Evolutionary conservation across 208 protist genomes (phyloP), one percentile per base, ranked within the genome.

Genomic region (Acanthamoeba royreba): DNA sequence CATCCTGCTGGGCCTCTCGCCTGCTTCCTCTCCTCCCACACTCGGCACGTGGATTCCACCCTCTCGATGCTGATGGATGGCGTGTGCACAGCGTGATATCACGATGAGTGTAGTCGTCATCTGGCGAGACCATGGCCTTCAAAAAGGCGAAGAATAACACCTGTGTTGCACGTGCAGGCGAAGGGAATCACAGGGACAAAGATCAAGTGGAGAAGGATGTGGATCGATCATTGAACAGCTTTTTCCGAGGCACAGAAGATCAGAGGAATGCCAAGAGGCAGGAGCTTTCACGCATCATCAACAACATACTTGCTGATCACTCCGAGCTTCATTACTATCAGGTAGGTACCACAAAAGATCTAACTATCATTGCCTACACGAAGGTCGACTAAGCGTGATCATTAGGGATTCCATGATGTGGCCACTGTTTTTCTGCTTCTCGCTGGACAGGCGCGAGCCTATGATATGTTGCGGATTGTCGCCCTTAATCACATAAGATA

Each of bases 181-280:
- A 47, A 28, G 81, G 61, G 28, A n/a, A n/a, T n/a, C 86, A 92
- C 55, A 79, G 46, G 40, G 86, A 92, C 17, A 79, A 49, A 33
- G 86, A 92, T 25, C 86, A 92, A 31, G 86, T 92, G 86, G 31
- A 66, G 43, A 22, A 40, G 49, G 86, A 92, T 43, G 55, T 92
- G n/a, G 86, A 92, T 17, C 31, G 86, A 11, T 92, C 86, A 0
- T 33, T 92, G 22, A 92, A 58, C 42, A 66, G 46, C 38, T 92
- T 92, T 38, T 77, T 66, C 40, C 35, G 40, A 5, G 61, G 55
- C 19, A 31, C 61, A 9, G 86, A 92, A 47, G 86, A 13, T 7
- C 43, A 79, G 86, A 49, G 61, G 25, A 31, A 53, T 19, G 55
- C 40, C 58, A 66, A 77, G 55, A 22, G 86, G 42, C 52, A 40